These are phyloP conservation scores for Baudoinia panamericana DNA, from an alignment of 495 filamentous ascomycete species.

Conservation along the genomic window DNA sequence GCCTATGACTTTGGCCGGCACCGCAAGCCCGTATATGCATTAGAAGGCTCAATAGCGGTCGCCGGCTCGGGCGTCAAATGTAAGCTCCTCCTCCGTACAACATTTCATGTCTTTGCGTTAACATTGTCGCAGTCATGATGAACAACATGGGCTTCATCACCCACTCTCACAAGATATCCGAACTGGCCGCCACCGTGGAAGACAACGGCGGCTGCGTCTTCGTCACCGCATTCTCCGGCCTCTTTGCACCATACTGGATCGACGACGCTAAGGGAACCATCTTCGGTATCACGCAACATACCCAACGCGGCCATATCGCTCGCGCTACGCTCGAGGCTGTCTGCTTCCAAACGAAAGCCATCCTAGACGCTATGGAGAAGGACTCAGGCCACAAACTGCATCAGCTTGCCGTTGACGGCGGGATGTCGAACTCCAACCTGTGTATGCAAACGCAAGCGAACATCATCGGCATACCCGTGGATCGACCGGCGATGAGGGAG, in stretches of 20 bases:
- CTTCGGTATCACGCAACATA: conserved; percentile 87
- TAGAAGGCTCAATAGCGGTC: conserved; percentile 85
- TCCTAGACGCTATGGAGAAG: conserved; percentile 86
- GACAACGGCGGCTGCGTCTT: conserved; percentile 88
- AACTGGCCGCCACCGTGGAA: conserved; percentile 63
- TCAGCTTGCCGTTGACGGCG: conserved; percentile 76
- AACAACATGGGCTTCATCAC: conserved; percentile 75
- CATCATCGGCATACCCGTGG: conserved; percentile 74
- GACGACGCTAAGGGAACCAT: conserved; percentile 88
- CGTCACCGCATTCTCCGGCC: conserved; percentile 87
- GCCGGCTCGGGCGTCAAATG: conserved; percentile 78
- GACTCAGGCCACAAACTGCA: conserved; percentile 68
- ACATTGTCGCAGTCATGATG: conserved; percentile 47
- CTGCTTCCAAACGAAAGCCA: conserved; percentile 89
- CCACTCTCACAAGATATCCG: conserved; percentile 64
- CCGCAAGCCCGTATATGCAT: conserved; percentile 65
- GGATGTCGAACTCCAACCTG: conserved; percentile 84
- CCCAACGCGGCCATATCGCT: conserved; percentile 77
- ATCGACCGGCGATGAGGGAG: conserved; percentile 82
- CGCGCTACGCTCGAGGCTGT: conserved; percentile 88
- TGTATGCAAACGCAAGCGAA: conserved; percentile 95
- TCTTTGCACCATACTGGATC: conserved; percentile 96
- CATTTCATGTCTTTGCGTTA: neutral
- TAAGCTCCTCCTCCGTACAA: neutral
- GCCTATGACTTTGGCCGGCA: conserved; percentile 64